These are phyloP conservation scores for Persicaria tinctoria DNA, from an alignment of 148 eudicot species.

Conservation along the genomic window DNA sequence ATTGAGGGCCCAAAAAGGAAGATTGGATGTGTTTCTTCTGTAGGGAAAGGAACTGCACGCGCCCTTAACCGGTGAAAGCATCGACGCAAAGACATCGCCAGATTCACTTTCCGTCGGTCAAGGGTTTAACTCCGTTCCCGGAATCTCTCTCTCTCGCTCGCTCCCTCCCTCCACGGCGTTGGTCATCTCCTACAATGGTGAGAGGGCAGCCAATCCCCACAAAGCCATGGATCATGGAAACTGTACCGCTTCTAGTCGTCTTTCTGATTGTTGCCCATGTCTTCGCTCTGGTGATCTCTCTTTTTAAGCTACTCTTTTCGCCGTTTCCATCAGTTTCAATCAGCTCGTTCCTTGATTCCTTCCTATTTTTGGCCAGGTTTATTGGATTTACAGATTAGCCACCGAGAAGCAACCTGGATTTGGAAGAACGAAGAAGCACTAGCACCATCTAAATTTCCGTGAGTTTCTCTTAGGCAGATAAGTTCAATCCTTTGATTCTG, in stretches of 20 bases:
- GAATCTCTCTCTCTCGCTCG: neutral
- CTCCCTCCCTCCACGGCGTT: neutral
- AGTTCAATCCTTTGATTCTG: neutral
- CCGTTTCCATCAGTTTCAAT: neutral
- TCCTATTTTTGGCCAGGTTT: conserved; percentile 24
- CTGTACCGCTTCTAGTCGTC: conserved; percentile 27
- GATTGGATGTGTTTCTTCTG: neutral
- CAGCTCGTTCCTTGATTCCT: neutral
- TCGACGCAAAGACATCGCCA: neutral
- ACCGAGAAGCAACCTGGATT: conserved; percentile 42
- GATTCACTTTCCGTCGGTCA: neutral
- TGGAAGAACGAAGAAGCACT: conserved; percentile 44
- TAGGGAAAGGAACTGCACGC: neutral
- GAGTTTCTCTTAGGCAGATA: conserved; percentile 4
- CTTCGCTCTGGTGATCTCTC: conserved; percentile 29
- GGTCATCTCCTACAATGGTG: conserved; percentile 20
- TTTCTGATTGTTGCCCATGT: conserved; percentile 39
- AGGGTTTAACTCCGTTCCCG: neutral
- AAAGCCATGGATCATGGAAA: conserved; percentile 24
- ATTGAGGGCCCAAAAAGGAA: neutral
- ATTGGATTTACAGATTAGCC: conserved; percentile 70
- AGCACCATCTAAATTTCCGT: conserved; percentile 10
- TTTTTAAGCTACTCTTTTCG: neutral
- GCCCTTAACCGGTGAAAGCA: neutral
- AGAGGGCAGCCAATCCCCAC: conserved; percentile 13